Evolutionary conservation across 2,329 filamentous ascomycete genomes (phyloP), one percentile per base, ranked within the genome.

Genomic region (Madurella mycetomatis): DNA sequence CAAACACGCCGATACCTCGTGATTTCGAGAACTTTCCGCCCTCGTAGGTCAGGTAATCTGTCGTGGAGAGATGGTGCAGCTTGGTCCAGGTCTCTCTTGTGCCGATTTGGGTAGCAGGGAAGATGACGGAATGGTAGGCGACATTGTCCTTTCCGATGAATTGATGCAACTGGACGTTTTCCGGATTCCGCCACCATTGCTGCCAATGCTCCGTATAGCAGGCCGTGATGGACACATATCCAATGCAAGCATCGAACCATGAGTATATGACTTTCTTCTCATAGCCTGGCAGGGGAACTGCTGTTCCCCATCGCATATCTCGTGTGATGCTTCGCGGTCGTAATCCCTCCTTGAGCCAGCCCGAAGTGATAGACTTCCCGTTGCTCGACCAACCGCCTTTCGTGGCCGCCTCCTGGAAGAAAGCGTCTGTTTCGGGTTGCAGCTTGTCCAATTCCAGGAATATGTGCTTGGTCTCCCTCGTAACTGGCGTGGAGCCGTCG

Each of bases 111-210:
- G 81, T 85, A 40, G 78, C 85, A 2, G 87, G 87, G 74, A 90
- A 90, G 65, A 90, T 86, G 60, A 90, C 83, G 12, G 84, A 85
- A 72, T 90, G 87, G 76, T 89, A 90, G 37, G 66, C 66, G 3
- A 72, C 86, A 62, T 90, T 90, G 70, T 90, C 87, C 70, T 90
- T 90, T 69, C 87, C 87, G 76, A 90, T 83, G 75, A 90, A 88
- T 70, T 90, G 87, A 69, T 88, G 90, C 9, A 90, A 76, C 67
- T 84, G 78, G 51, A 90, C 86, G 25, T 89, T 76, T 32, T 88
- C 83, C 1, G 86, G 86, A 67, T 88, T 82, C 56, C 80, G 77
- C 87, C 87, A 90, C 87, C 87, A 90, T 61, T 84, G 77, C 72
- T 89, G 81, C 87, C 87, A 90, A 54, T 89, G 74, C 37, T 65